These are phyloP conservation scores for Russula olivacea DNA, from an alignment of 768 basidiomycete species.

Conservation along the genomic window DNA sequence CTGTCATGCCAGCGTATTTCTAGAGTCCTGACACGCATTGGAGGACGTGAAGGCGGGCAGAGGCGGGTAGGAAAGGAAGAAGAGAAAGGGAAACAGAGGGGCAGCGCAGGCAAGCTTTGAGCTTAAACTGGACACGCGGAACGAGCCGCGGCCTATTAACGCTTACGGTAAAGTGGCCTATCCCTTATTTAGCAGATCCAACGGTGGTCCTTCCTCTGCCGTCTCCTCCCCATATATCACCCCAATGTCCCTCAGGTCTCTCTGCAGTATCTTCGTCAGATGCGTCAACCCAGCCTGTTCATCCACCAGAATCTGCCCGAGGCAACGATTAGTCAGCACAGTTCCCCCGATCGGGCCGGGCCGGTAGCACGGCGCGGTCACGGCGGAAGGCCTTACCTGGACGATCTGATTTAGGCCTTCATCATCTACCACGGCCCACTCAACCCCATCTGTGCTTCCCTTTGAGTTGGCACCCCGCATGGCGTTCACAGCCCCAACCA, in stretches of 20 bases:
- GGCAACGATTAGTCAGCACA: not conserved
- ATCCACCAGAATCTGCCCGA: constrained; percentile 57
- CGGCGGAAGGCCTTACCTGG: constrained; percentile 43
- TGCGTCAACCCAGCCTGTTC: constrained; percentile 79
- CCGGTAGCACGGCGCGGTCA: not conserved
- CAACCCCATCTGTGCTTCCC: constrained; percentile 41
- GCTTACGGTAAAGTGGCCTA: not conserved
- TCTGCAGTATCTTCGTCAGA: constrained; percentile 66
- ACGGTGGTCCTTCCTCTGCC: not conserved
- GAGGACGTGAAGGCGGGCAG: constrained; percentile 20
- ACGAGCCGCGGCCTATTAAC: not conserved
- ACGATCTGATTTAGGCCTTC: constrained; percentile 73
- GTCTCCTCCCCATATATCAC: constrained; percentile 25
- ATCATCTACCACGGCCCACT: constrained; percentile 85
- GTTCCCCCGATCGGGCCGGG: constrained; percentile 2
- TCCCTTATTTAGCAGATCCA: constrained; percentile 8
- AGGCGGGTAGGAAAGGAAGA: not conserved
- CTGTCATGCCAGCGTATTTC: constrained; percentile 97
- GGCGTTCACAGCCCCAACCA: constrained; percentile 65
- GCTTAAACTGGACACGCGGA: constrained; percentile 15
- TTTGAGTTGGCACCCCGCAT: constrained; percentile 48
- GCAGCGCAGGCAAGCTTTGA: not conserved
- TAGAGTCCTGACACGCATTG: constrained; percentile 82
- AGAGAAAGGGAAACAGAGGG: not conserved
- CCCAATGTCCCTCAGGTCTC: constrained; percentile 43